Evolutionary conservation across 2,329 filamentous ascomycete species (phyloP), one percentile per base, ranked within the genome.

Genomic region (Penicillium sclerotigenum): DNA sequence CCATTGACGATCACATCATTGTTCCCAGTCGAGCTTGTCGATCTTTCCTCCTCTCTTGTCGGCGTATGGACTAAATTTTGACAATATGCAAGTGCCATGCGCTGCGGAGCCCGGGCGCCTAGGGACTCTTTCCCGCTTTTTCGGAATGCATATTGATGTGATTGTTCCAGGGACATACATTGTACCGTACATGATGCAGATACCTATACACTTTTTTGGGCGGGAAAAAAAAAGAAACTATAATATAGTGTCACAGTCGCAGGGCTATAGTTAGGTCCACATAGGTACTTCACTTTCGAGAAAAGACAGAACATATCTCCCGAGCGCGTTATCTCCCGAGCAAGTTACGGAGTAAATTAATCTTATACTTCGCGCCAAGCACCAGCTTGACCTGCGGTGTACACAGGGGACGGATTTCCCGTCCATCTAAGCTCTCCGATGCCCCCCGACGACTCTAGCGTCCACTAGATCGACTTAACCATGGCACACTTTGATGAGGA

Each of bases 401-500:
- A 56, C 57, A 29, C 24, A 41, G 47, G 34, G 24, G 45, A 59
- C 60, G 57, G 53, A 52, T 40, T 60, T 54, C 57, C 42, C 41
- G 47, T 57, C 40, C 48, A 59, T 59, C 56, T 54, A 63, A 61
- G 58, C 58, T 63, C 55, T 41, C 58, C 52, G 55, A 59, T 37
- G 52, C 7, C 28, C 31, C 36, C 52, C 54, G 55, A 59, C 26
- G 31, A 52, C 59, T 59, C 53, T 65, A 65, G 63, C 59, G 63
- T 51, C 53, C 20, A 62, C 61, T 65, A 64, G 62, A 52, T 47
- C 14, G 36, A 36, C 31, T 46, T 57, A 62, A 65, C 63, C 63
- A 65, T 64, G 63, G 63, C 61, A 58, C 63, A 31, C 43, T 65
- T 63, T 65, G 51, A 63, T 65, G 58, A 64, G 49, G 62, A 65